Percentiles rank a stretch among this genome's conserved stretches.
phyloP scores from a whole-genome alignment of 2,329 filamentous ascomycete species.

The Colletotrichum sp. region DNA sequence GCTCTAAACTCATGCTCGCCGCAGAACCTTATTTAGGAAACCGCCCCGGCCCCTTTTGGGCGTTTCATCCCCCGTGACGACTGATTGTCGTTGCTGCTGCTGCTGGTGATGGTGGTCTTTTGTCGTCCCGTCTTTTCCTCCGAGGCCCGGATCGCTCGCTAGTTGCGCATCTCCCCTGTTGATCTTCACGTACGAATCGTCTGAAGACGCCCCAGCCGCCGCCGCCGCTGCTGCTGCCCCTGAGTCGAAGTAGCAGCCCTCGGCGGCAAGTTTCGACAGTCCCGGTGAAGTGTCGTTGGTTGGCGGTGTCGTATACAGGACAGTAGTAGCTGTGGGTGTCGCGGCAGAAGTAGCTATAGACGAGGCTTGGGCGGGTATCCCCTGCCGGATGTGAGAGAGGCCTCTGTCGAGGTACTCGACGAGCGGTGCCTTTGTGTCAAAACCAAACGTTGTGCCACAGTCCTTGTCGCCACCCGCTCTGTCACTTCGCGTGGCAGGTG shows the following conservation, averaged over 20 bases:
- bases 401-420: slow-evolving; percentile 54
- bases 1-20: slow-evolving; percentile 25
- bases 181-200: slow-evolving; percentile 22
- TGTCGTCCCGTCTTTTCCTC: slow-evolving; percentile 15
- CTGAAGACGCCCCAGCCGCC: neutral
- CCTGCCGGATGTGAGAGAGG: slow-evolving; percentile 47
- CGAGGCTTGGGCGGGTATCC: neutral
- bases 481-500: neutral
- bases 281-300: slow-evolving; percentile 22
- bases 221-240: neutral
- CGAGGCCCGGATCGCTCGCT: slow-evolving; percentile 6
- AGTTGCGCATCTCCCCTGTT: slow-evolving; percentile 25
- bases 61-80: slow-evolving; percentile 18
- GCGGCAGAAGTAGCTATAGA: neutral
- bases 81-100: neutral
- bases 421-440: slow-evolving; percentile 50
- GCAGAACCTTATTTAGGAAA: slow-evolving; percentile 41
- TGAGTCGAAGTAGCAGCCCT: slow-evolving; percentile 29
- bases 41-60: slow-evolving; percentile 32
- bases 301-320: slow-evolving; percentile 19
- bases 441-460: slow-evolving; percentile 19
- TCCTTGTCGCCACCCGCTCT: neutral
- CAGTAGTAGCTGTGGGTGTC: neutral
- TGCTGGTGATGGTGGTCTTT: neutral
- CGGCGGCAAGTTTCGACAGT: slow-evolving; percentile 34